A percentile compares a stretch with the other conserved stretches of the same genome.
Evolutionary conservation across 2,329 filamentous ascomycete species (phyloP).

Genomic region (Diaporthe destruens): DNA sequence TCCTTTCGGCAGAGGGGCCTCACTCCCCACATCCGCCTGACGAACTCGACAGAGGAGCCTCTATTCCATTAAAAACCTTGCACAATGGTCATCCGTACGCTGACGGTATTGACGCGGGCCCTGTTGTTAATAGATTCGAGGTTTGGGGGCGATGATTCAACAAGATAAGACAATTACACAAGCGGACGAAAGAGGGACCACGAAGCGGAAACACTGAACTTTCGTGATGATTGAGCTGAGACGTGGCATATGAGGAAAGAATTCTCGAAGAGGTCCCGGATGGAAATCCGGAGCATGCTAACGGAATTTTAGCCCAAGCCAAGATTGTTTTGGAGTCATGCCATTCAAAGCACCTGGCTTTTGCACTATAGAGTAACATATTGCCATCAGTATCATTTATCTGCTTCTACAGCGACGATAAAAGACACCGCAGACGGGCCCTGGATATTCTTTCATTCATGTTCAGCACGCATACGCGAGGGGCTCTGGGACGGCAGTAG

Average conservation of each 20-base stretch:
- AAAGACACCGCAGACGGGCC: neutral
- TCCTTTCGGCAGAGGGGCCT: neutral
- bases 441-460: neutral
- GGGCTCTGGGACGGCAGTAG: neutral
- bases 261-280: constrained; percentile 7
- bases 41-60: neutral
- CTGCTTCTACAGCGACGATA: neutral
- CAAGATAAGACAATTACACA: neutral
- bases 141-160: neutral
- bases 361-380: neutral
- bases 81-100: neutral
- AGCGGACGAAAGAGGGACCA: neutral
- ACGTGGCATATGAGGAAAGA: neutral
- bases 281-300: neutral
- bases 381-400: neutral
- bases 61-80: neutral
- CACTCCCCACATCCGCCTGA: neutral
- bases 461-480: neutral
- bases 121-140: neutral
- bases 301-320: neutral
- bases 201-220: neutral
- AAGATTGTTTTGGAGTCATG: neutral
- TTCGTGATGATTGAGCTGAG: constrained; percentile 1
- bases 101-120: neutral
- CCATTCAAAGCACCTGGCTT: neutral